Base-by-base conservation (phyloP, 2,329 filamentous ascomycete species). In the Eurotiales sp. region DNA sequence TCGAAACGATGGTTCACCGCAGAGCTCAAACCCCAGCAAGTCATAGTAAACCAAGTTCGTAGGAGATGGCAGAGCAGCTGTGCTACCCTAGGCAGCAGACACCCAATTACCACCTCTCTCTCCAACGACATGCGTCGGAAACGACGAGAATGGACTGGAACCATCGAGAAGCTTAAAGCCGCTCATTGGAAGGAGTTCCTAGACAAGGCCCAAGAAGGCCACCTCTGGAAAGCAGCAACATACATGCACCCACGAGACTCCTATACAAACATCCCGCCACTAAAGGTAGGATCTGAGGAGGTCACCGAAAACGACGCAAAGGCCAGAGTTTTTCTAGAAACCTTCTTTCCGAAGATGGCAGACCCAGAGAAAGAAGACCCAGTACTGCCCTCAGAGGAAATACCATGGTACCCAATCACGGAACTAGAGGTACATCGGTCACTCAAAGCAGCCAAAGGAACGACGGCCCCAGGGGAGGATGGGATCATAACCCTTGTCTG, bases 161-260 rank as follows among this genome's bases (percentile, higher is more conserved):
- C 23, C 21, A 56, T 54, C 23, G 51, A 54, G 23, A 56, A 56
- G 36, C 46, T 29, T n/a, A 56, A 54, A 27, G 42, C 42, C 27
- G 34, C 50, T 17, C 49, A 58, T 40, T 58, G 52, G 54, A 59
- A 55, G 43, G 49, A 58, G 19, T 58, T 59, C 29, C 54, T 61
- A 19, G 55, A 61, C 41, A 53, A 57, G 52, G 57, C 55, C 11
- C 48, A 41, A 8, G 40, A 57, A 48, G 50, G 53, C 22, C 37
- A 58, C 5, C 48, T 61, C 3, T 59, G 45, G 57, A 58, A 58
- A 49, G 47, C 52, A 42, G 56, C 50, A 22, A 55, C 41, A 22
- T 58, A 61, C 17, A 53, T 58, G 17, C 30, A 19, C 4, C 53
- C 44, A 12, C 34, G 32, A 46, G 57, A 59, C 25, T 11, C 46